Evolutionary conservation across 2,329 filamentous ascomycete genomes (phyloP), one percentile per base, ranked within the genome.

Genomic region (Mycocentrospora acerina): DNA sequence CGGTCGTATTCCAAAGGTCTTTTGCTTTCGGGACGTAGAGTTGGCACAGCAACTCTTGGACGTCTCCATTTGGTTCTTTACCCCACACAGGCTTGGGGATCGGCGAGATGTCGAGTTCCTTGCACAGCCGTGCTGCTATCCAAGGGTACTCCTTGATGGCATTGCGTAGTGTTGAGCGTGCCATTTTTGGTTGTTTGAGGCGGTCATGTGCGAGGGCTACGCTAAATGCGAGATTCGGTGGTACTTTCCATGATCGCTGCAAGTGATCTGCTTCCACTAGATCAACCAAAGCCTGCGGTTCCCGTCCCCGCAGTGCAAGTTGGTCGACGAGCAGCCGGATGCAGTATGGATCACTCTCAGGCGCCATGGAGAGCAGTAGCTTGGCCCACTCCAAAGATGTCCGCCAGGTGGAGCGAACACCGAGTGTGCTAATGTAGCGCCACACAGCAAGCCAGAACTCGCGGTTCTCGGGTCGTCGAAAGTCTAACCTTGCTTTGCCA

Each of bases 381-480:
- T 93, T 95, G 6, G 88, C 80, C 90, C 93, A 98, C 67, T 97
- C 93, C 32, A 95, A 82, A 0, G 90, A 89, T 1, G 93, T 97
- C 31, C 90, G 80, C 75, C 89, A 95, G 1, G 91, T 96, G n/a
- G 90, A 90, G 55, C 94, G 91, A 69, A 89, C 83, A 12, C 89
- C 78, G 15, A 98, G 74, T 51, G 88, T 93, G 53, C 80, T 81
- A 55, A 97, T 85, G 57, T 96, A 96, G 52, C 90, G 83, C 74
- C 90, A 95, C 7, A 84, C 87, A 1, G 89, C 87, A 24, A 97
- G 80, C 83, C 88, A 95, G 48, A 98, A 83, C 65, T 97, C 91
- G 29, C 93, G 80, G 64, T 97, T 97, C 64, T 95, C 90, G 0
- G 86, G 84, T 25, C 88, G 77, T 14, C 77, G 70, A 61, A 96